Percentiles rank a stretch among this genome's conserved stretches.
Conservation (phyloP, 2,329 filamentous ascomycete genomes). For the Pseudocercospora pini-densiflorae region DNA sequence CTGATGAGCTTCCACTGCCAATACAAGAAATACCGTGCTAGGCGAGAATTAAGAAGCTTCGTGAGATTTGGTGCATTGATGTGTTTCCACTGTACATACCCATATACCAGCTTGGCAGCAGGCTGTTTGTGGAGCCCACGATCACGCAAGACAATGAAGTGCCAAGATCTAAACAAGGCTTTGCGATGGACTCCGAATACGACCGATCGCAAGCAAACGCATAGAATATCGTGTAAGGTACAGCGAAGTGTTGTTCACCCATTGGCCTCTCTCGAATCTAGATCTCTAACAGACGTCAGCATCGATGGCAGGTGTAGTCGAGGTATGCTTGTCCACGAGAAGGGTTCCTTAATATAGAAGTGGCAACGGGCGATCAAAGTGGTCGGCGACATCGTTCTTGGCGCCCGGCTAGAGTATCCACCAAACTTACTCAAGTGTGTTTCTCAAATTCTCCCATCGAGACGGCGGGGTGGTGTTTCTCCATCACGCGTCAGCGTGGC, state of each 20-base stretch:
- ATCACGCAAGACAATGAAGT: neutral
- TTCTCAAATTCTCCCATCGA: neutral
- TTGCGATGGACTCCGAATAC: neutral
- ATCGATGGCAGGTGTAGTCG: neutral
- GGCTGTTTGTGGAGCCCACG: neutral
- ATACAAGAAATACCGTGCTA: neutral
- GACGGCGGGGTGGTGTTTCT: neutral
- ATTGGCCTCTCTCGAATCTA: neutral
- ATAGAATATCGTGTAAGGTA: neutral
- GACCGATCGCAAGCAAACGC: neutral
- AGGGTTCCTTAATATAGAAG: neutral
- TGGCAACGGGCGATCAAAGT: neutral
- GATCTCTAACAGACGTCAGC: neutral
- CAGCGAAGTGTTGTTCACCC: neutral
- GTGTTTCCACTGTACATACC: neutral
- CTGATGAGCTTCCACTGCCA: neutral
- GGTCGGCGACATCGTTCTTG: neutral
- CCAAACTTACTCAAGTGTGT: neutral
- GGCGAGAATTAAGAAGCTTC: neutral
- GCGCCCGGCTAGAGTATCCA: neutral
- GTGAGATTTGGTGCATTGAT: neutral
- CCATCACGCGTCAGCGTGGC: neutral
- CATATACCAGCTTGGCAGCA: neutral
- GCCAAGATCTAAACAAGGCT: neutral
- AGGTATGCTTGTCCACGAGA: constrained; percentile 1